phyloP scores from a whole-genome alignment of 768 basidiomycete species.

The Pleurotus tuoliensis region DNA sequence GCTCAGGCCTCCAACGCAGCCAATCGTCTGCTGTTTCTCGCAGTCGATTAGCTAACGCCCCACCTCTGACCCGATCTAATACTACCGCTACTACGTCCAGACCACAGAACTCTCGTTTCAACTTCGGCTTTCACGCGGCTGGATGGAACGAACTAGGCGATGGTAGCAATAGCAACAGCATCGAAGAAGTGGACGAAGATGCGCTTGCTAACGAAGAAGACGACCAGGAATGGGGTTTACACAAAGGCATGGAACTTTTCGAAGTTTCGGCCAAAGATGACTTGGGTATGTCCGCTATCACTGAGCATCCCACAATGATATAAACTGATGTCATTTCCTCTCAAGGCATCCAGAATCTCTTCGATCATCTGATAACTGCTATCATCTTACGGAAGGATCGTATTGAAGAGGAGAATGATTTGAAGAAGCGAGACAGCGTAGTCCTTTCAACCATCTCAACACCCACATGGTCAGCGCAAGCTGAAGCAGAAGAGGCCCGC shows the following conservation, averaged over 20 bases:
- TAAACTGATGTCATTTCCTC: slow-evolving; percentile 6
- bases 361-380: slow-evolving; percentile 72
- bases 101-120: slow-evolving; percentile 55
- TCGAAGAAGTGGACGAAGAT: slow-evolving; percentile 64
- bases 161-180: slow-evolving; percentile 57
- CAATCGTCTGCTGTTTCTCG: slow-evolving; percentile 44
- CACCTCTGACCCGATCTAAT: slow-evolving; percentile 44
- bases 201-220: slow-evolving; percentile 40
- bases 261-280: slow-evolving; percentile 93
- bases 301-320: neutral
- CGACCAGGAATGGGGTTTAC: slow-evolving; percentile 71
- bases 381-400: slow-evolving; percentile 76
- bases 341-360: slow-evolving; percentile 76
- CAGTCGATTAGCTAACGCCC: slow-evolving; percentile 40
- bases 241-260: slow-evolving; percentile 82
- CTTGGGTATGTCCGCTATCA: slow-evolving; percentile 45
- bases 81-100: slow-evolving; percentile 36
- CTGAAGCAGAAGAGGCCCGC: slow-evolving; percentile 74
- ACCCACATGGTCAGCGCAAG: slow-evolving; percentile 76
- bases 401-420: slow-evolving; percentile 79
- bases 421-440: slow-evolving; percentile 81
- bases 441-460: slow-evolving; percentile 60
- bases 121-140: slow-evolving; percentile 46
- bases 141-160: slow-evolving; percentile 57
- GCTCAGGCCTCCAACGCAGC: slow-evolving; percentile 49